Base-by-base conservation (phyloP, 129 eudicot genomes). In the Solidago caesia region DNA sequence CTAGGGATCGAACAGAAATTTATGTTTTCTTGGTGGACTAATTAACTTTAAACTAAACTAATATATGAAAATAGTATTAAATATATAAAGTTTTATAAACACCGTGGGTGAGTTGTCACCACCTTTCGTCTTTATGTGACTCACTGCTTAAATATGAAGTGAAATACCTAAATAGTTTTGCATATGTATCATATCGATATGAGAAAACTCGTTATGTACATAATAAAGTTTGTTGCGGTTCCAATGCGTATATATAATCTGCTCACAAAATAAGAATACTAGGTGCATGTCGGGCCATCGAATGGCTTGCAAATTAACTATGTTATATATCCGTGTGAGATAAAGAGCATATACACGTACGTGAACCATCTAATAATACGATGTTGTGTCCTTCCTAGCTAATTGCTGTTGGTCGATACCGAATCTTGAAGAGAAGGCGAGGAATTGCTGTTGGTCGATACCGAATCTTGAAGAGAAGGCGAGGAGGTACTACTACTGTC, bases 401-500 rank as follows among this genome's bases (percentile, higher is more conserved):
- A 82, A 41, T 79, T 82, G 59, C 88, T 86, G 55, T 74, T 72
- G 60, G 69, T 81, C 7, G 89, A 92, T 61, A 63, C 45, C 13
- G 88, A 68, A 61, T 81, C 85, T 13, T 83, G 81, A 7, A 84
- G 82, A 5, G 91, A 85, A 13, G 85, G 77, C 51, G 98, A 87
- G 15, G 79, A 84, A 21, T 21, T 21, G 21, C 21, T 21, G 21
- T 21, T 21, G 21, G 21, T 21, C 8, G 89, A 92, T 61, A 63
- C 45, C 13, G 88, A 68, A 61, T 81, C 85, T 13, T 83, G 82
- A 7, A 85, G 82, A 5, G 94, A 85, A 15, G 85, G 77, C 51
- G 98, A 87, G 14, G 79, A 84, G 8, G 89, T 77, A 73, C 73
- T 72, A 68, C 77, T 82, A 16, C 83, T 96, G 21, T 85, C 92